phyloP scores from a whole-genome alignment of 768 basidiomycete genomes.

The Leccinum rimulosum region DNA sequence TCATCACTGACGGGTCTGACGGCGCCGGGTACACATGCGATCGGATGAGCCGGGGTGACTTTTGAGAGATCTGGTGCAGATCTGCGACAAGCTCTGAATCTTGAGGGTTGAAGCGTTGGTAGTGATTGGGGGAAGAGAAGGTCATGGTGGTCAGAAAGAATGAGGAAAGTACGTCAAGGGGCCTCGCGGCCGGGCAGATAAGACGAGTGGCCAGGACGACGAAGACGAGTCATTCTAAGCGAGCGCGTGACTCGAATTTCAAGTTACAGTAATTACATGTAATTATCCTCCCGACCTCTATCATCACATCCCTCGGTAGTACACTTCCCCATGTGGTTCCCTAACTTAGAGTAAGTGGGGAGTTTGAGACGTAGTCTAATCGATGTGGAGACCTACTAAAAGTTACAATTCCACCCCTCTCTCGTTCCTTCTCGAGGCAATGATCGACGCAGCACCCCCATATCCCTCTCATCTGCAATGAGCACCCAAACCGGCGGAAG shows the following conservation, averaged over 20 bases:
- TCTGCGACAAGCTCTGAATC: conserved; percentile 62
- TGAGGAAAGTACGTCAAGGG: conserved; percentile 2
- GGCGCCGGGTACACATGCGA: conserved; percentile 57
- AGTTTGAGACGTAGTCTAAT: too few relatives aligned
- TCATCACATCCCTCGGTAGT: too few relatives aligned
- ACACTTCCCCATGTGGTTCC: too few relatives aligned
- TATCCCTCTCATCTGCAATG: too few relatives aligned
- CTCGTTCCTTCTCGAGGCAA: background rate
- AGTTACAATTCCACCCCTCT: background rate
- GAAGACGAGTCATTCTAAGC: background rate
- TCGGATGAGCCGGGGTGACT: conserved; percentile 62
- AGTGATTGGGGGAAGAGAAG: background rate
- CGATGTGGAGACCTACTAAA: too few relatives aligned
- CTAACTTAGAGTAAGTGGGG: too few relatives aligned
- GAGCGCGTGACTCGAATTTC: conserved; percentile 5
- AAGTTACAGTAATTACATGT: too few relatives aligned
- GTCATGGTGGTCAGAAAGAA: background rate
- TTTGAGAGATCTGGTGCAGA: conserved; percentile 51
- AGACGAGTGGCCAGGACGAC: conserved; percentile 4
- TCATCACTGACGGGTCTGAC: conserved; percentile 47
- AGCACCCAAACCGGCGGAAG: too few relatives aligned
- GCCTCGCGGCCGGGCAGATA: conserved; percentile 6
- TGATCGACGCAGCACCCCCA: too few relatives aligned
- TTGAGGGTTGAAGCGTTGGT: conserved; percentile 26
- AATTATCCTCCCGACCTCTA: too few relatives aligned